Evolutionary conservation across 345 rosid species (phyloP), one percentile per base, ranked within the genome.

Genomic region (Orychophragmus violaceus): DNA sequence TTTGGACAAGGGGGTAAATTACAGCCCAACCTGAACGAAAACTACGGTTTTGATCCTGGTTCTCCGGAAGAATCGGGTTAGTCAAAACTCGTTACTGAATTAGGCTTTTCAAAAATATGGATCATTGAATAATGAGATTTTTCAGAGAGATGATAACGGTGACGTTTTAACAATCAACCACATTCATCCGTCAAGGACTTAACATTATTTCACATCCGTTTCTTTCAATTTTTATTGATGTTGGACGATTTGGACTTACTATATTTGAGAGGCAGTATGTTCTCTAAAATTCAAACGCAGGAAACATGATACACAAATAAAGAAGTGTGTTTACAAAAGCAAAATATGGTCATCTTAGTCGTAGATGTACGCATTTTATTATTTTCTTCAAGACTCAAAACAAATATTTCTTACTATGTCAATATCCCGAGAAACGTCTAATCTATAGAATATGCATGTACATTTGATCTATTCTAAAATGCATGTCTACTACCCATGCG

Each of bases 41-140:
- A 14, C 42, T 8, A 37, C 27, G 67, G 17, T 36, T 18, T 33
- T 49, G 16, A 41, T 36, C 54, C 3, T 60, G 33, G 61, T 21
- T 70, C 61, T 35, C 49, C 69, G 59, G 42, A 39, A 29, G 25
- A 59, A 32, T 33, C 32, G 61, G 50, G 29, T 46, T 46, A 19
- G 27, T 42, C 11, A 57, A 54, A 37, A 24, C 42, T 53, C 32
- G 54, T 52, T 28, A 16, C 29, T 36, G 53, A 30, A 44, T 57
- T 51, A 3, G 49, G 35, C 27, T 30, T 23, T 59, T 37, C n/a
- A n/a, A 8, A 58, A 48, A 32, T 32, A 62, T 48, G 46, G 68
- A 22, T 33, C 57, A 49, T 49, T 49, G 58, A 19, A 17, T 23
- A 36, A 14, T 30, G 41, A 54, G 59, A 54, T 17, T 30, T 30